Evolutionary conservation across 2,329 filamentous ascomycete species (phyloP), one percentile per base, ranked within the genome.

Genomic region (Stemphylium beticola): DNA sequence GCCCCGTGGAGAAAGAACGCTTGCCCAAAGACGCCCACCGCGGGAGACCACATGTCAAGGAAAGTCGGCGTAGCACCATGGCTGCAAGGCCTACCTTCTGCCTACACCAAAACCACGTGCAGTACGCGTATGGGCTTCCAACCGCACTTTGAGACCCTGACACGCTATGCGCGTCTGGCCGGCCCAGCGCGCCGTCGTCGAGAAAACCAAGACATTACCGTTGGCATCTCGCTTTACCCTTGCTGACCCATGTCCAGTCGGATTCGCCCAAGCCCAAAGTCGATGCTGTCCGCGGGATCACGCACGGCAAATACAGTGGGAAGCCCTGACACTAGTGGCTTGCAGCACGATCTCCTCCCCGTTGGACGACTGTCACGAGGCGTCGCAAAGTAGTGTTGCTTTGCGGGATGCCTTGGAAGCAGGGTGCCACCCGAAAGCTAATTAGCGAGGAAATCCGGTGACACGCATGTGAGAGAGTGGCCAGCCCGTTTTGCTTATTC

Each of bases 381-480:
- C 54, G 51, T 55, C 54, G 42, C 47, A 57, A 55, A 53, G 62
- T 60, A 55, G 54, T 53, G 53, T 58, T 46, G 52, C 55, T 39
- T 55, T 46, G 43, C 57, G 49, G 53, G 44, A 36, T 41, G 53
- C 44, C 53, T 36, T 62, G 38, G 49, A 42, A 50, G 55, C 51
- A 49, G 57, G 50, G 48, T 55, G 49, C 26, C 42, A 54, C 51
- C 37, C 57, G 53, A 50, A 40, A 60, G 44, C 38, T 34, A 54
- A 50, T 48, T 50, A 52, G 22, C 32, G 42, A 53, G 44, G 29
- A 50, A 29, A 52, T 53, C 33, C 15, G 51, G 55, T 54, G 58
- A 64, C 53, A 61, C 33, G 58, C 66, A 67, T 69, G 65, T 65
- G 65, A 68, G 58, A 68, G 58, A 45, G 51, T 43, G 34, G 29